Base-by-base conservation (phyloP, 2,329 filamentous ascomycete species). In the Colletotrichum camelliae region DNA sequence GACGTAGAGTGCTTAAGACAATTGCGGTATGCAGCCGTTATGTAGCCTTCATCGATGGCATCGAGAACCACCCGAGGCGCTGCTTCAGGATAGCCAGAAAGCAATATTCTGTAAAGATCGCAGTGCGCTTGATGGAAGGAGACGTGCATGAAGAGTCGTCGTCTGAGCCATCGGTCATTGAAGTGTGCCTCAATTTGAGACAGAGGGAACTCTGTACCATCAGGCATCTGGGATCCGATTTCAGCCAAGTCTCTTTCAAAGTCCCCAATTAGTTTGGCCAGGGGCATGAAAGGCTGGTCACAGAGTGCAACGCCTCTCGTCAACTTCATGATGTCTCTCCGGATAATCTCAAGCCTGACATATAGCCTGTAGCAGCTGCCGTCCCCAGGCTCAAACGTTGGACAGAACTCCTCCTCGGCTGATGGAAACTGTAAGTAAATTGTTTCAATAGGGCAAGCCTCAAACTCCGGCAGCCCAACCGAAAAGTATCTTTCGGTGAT, bases 111-210 rank as follows among this genome's bases (percentile, higher is more conserved):
- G 70, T 87, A 87, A 6, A 88, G 75, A 64, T 88, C 86, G 77
- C 85, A 87, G 68, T 87, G 83, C 13, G 83, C 85, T 62, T 87
- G 85, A 21, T 87, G 85, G 79, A 83, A 87, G 1, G 83, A 85
- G 21, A 82, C 77, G 73, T 83, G 82, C 9, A 84, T 72, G 78
- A 84, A 81, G n/a, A 85, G 75, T 35, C 77, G 77, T 2, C 78
- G 43, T 7, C 79, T 70, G 9, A 79, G 76, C 79, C 79, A 81
- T 1, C 75, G 77, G 33, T 67, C 75, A 7, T 72, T 52, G 21
- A 78, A 69, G 52, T 48, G 72, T 15, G 18, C 77, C 35, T 55
- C 73, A 5, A 57, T 72, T 52, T 75, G 72, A 24, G 52, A 52
- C 12, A 72, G 57, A 16, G 77, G 69, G 21, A 80, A 71, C 16